phyloP scores from a whole-genome alignment of 768 basidiomycete genomes.

The Mycena alexandri region DNA sequence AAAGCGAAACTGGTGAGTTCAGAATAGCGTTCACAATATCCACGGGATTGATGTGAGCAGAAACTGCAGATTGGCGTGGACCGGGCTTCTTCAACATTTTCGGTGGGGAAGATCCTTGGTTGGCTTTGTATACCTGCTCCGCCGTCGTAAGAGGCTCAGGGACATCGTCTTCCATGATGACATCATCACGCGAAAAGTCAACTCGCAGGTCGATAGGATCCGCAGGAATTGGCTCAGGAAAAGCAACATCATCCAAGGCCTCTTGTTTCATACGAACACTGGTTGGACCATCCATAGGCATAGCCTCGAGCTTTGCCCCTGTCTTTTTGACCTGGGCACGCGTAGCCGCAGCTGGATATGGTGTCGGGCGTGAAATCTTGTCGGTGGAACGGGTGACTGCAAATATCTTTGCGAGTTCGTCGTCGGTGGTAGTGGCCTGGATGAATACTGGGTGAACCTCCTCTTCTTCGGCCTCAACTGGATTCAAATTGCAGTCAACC shows the following conservation, averaged over 20 bases:
- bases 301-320: no score
- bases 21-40: not conserved
- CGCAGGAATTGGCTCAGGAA: no score
- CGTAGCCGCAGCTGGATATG: no score
- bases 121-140: not conserved
- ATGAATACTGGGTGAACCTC: constrained; percentile 9
- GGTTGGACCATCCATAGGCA: no score
- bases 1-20: not conserved
- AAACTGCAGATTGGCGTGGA: constrained; percentile 18
- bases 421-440: not conserved
- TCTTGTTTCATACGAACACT: no score
- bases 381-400: constrained; percentile 4
- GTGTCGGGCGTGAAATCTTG: no score
- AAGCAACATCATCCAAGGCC: no score
- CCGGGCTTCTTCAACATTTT: constrained; percentile 10
- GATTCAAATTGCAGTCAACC: not conserved
- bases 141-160: no score
- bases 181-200: constrained; percentile 14
- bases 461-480: not conserved
- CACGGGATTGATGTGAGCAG: not conserved
- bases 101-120: not conserved
- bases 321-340: no score
- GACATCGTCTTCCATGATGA: constrained; percentile 17
- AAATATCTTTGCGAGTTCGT: constrained; percentile 7
- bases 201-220: not conserved